phyloP scores from a whole-genome alignment of 179 eudicot species.

The Carnegiea gigantea region DNA sequence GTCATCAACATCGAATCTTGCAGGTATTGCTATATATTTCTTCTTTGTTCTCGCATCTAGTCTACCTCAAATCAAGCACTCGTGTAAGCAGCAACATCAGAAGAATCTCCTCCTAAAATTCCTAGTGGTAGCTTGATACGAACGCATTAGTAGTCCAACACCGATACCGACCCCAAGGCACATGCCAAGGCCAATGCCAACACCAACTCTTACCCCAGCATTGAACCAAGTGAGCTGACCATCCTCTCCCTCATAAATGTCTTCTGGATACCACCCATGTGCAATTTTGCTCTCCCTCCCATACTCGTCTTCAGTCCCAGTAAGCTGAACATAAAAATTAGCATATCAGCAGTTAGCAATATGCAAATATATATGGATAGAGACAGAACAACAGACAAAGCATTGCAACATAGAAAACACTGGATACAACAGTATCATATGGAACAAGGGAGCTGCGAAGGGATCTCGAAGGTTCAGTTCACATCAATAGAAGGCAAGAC shows the following conservation, averaged over 20 bases:
- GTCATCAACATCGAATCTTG: not conserved
- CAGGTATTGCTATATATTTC: not conserved
- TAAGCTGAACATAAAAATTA: slow-evolving; percentile 25
- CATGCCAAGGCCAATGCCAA: slow-evolving; percentile 46
- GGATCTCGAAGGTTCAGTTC: not conserved
- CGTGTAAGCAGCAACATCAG: slow-evolving; percentile 18
- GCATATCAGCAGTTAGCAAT: not conserved
- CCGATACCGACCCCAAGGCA: slow-evolving; percentile 44
- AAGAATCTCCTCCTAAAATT: slow-evolving; percentile 33
- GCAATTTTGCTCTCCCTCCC: slow-evolving; percentile 27
- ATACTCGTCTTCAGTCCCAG: slow-evolving; percentile 30
- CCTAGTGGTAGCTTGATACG: slow-evolving; percentile 40
- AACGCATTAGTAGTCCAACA: slow-evolving; percentile 42
- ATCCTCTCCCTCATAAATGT: slow-evolving; percentile 33
- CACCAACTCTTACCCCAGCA: slow-evolving; percentile 46
- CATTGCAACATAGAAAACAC: not conserved
- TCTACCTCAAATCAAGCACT: not conserved
- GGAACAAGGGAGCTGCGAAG: not conserved
- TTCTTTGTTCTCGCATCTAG: not conserved
- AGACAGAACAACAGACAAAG: not conserved
- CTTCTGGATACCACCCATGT: slow-evolving; percentile 33
- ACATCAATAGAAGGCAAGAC: not conserved
- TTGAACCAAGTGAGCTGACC: slow-evolving; percentile 44
- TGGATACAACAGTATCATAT: not conserved
- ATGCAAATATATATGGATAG: not conserved